Evolutionary conservation across 768 basidiomycete genomes (phyloP).

Genomic region (Panaeolus papilionaceus): DNA sequence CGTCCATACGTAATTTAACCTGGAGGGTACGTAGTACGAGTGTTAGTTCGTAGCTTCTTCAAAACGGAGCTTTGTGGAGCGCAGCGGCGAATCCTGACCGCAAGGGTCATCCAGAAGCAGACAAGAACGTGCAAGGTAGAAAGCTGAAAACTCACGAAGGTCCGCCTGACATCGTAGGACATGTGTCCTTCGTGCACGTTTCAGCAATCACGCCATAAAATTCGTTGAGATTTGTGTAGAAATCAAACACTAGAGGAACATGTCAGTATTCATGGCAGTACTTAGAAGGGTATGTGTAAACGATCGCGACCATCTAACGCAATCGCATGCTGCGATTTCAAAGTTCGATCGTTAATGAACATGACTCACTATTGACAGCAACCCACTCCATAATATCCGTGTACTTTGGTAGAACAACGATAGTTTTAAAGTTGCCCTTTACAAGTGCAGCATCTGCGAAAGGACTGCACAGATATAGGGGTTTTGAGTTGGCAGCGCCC

Average conservation of each 20-base stretch:
- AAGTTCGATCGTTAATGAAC: conserved; percentile 5
- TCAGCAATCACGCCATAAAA: conserved; percentile 96
- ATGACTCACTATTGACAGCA: conserved; percentile 83
- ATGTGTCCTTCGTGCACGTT: conserved; percentile 88
- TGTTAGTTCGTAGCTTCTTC: neutral
- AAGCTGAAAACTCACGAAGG: conserved; percentile 60
- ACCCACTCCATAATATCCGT: conserved; percentile 98
- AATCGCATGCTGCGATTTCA: neutral
- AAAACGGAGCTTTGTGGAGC: neutral
- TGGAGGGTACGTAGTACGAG: conserved; percentile 35
- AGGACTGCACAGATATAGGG: conserved; percentile 90
- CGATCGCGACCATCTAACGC: neutral
- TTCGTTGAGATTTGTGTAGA: conserved; percentile 96
- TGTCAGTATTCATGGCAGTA: neutral
- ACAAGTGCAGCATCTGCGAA: conserved; percentile 96
- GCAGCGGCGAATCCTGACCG: neutral
- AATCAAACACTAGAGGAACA: conserved; percentile 80
- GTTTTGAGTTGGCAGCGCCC: conserved; percentile 49
- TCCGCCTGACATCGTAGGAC: conserved; percentile 93
- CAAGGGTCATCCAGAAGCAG: conserved; percentile 2
- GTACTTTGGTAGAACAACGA: conserved; percentile 95
- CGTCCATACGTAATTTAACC: conserved; percentile 94
- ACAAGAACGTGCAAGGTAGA: neutral
- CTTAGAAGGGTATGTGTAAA: neutral
- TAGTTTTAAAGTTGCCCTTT: conserved; percentile 98